A percentile compares a stretch with the other conserved stretches of the same genome.
These are phyloP conservation scores for Astragalus membranaceus DNA, from an alignment of 306 rosid species.

Conservation along the genomic window DNA sequence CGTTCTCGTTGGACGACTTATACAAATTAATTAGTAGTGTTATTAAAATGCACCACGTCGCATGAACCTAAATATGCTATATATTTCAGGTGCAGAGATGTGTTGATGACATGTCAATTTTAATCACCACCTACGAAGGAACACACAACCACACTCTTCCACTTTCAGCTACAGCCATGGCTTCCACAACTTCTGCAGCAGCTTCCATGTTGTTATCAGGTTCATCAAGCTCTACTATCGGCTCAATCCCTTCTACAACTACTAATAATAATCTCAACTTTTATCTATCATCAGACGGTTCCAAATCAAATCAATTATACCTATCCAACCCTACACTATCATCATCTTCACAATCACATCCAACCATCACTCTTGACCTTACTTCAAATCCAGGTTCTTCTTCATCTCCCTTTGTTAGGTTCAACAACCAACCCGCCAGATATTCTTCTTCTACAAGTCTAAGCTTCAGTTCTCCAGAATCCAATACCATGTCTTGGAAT, in stretches of 20 bases:
- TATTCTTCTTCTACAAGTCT: conserved; percentile 45
- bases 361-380: conserved; percentile 88
- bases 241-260: conserved; percentile 8
- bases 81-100: conserved; percentile 84
- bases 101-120: conserved; percentile 70
- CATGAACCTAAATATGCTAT: background rate
- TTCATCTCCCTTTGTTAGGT: conserved; percentile 38
- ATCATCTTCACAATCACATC: conserved; percentile 53
- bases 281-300: conserved; percentile 44
- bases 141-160: conserved; percentile 91
- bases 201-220: conserved; percentile 84
- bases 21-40: background rate
- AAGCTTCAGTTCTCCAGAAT: conserved; percentile 46
- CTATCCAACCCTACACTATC: conserved; percentile 47
- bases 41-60: background rate
- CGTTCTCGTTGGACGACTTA: background rate
- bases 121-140: conserved; percentile 88
- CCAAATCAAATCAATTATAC: conserved; percentile 53
- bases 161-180: conserved; percentile 84
- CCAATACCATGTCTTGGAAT: conserved; percentile 45
- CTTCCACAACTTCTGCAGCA: conserved; percentile 93
- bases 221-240: conserved; percentile 42
- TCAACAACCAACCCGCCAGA: conserved; percentile 40
- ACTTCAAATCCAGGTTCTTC: conserved; percentile 56
- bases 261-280: conserved; percentile 39